Evolutionary conservation across 768 basidiomycete genomes (phyloP), one percentile per base, ranked within the genome.

Genomic region (Pleurotus eryngii): DNA sequence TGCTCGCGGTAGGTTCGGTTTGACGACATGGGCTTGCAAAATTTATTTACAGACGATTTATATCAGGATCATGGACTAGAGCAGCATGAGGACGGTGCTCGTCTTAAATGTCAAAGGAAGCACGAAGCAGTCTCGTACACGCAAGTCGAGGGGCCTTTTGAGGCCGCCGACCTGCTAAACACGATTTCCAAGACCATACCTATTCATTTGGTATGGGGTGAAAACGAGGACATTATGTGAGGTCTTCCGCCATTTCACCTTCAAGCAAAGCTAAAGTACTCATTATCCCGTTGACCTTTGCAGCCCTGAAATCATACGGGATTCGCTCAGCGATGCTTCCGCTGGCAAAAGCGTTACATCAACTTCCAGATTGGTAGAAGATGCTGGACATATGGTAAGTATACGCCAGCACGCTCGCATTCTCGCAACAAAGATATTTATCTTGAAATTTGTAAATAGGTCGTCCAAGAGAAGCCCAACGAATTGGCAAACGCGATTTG

Each of bases 311-410:
- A 73, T 72, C 42, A 68, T 80, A 46, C 78, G 77, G 46, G 72
- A 80, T 7, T 74, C 78, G 0, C 62, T 81, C 51, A 67, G 65
- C 45, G 77, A 81, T 53, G 60, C 59, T 3, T 67, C 70, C 7
- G 69, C 76, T 59, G 81, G 80, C 11, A 67, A 75, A 15, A 61
- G 61, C 18, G 70, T 72, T 5, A 70, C 78, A 3, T 81, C 81
- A 35, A 74, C 81, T n/a, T n/a, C n/a, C 7, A 72, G 69, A 35
- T 72, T 67, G 48, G 67, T 83, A 1, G 64, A 77, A 50, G 70
- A 70, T 46, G 70, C 74, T n/a, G 80, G 81, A 20, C 81, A 83
- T 67, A 68, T 79, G 70, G 81, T 78, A 58, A 46, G 70, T 37
- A 46, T 50, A 37, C 9, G 18, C n/a, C 20, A 48, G 26, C 20